Conservation (phyloP, 768 basidiomycete species). For the Nidula microcarpa region DNA sequence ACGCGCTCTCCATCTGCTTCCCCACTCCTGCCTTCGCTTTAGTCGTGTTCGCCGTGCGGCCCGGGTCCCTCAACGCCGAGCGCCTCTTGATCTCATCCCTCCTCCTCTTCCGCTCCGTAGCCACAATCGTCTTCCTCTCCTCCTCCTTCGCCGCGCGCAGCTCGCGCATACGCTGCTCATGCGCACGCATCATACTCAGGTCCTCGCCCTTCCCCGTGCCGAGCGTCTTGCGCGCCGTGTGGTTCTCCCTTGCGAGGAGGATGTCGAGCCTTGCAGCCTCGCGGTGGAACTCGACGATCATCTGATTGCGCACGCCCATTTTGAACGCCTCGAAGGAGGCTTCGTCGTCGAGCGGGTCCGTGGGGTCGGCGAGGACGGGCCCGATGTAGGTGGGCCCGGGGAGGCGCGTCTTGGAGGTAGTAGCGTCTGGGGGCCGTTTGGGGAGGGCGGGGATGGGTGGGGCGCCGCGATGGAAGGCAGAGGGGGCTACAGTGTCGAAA, state of each 20-base stretch:
- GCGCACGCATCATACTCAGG: constrained; percentile 27
- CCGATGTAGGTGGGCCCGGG: constrained; percentile 29
- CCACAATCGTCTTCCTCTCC: constrained; percentile 41
- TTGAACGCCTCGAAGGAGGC: constrained; percentile 40
- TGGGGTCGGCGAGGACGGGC: constrained; percentile 26
- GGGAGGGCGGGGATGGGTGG: background rate
- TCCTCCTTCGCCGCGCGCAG: constrained; percentile 45
- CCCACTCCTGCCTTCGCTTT: constrained; percentile 1
- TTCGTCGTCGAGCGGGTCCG: constrained; percentile 28
- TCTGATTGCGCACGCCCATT: constrained; percentile 38
- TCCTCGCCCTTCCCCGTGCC: constrained; percentile 23
- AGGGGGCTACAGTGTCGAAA: background rate
- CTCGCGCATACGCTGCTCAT: constrained; percentile 31
- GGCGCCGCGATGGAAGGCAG: background rate
- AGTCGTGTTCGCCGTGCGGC: constrained; percentile 4
- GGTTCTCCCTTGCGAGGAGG: constrained; percentile 33
- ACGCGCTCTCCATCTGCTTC: background rate
- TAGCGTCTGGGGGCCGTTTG: background rate
- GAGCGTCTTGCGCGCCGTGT: constrained; percentile 28
- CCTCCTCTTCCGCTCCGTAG: constrained; percentile 32
- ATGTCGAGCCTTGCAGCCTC: constrained; percentile 41
- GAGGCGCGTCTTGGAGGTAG: constrained; percentile 10
- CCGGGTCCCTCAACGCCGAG: constrained; percentile 9
- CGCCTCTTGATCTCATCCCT: constrained; percentile 21
- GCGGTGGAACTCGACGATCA: constrained; percentile 50